Evolutionary conservation across 1,139 yeast species (phyloP).

Genomic region (Suhomyces yuchorum): DNA sequence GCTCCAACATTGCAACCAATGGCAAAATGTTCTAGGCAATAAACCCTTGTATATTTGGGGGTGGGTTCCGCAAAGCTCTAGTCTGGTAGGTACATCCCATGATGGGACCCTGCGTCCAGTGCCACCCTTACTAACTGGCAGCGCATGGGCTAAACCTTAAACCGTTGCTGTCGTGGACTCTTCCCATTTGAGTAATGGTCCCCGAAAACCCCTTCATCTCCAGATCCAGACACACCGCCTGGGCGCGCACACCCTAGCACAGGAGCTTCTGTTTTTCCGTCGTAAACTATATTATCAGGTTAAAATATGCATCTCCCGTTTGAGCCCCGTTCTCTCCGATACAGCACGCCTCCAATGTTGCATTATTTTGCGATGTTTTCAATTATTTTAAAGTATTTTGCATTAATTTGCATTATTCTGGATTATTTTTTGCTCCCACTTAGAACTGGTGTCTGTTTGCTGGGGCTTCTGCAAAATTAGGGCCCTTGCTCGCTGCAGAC

Average conservation of each 20-base stretch:
- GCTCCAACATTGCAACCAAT: background rate
- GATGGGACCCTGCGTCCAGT: background rate
- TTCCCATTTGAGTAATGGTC: background rate
- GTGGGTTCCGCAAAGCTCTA: no score
- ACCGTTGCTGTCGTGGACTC: background rate
- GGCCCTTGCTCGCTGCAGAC: conserved; percentile 3
- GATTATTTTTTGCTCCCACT: background rate
- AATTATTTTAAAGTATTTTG: background rate
- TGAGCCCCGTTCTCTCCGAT: background rate
- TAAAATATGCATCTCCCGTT: background rate
- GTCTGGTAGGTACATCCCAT: no score
- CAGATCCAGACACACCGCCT: conserved; percentile 3
- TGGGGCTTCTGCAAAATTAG: conserved; percentile 11
- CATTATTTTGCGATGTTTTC: background rate
- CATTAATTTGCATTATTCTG: conserved; percentile 1
- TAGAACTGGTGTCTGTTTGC: conserved; percentile 2
- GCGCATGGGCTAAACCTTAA: conserved; percentile 1
- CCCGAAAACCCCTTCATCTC: conserved; percentile 2
- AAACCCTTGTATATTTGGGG: no score
- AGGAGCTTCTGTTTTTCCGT: conserved; percentile 5
- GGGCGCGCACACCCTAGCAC: background rate
- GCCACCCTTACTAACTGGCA: background rate
- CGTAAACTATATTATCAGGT: conserved; percentile 4
- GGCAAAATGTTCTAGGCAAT: background rate
- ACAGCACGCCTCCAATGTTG: background rate